These are phyloP conservation scores for Aureobasidium mangrovei DNA, from an alignment of 2,329 filamentous ascomycete genomes.

Conservation along the genomic window DNA sequence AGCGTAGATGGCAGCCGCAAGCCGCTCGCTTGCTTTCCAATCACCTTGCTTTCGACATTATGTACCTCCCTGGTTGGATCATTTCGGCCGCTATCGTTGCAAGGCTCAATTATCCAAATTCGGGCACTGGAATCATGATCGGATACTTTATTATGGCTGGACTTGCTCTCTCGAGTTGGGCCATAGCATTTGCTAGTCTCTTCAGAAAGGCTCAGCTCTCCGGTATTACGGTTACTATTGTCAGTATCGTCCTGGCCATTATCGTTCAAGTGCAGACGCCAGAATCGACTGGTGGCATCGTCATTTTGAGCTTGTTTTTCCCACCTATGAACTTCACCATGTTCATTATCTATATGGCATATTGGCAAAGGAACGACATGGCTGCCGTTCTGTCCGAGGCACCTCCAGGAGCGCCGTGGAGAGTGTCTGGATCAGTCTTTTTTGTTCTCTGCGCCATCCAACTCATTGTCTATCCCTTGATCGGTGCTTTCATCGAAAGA, in stretches of 20 bases:
- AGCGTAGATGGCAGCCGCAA: conserved; percentile 65
- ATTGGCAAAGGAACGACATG: conserved; percentile 57
- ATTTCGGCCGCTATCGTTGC: conserved; percentile 64
- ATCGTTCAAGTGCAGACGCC: conserved; percentile 66
- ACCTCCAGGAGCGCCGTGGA: conserved; percentile 51
- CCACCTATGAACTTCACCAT: conserved; percentile 82
- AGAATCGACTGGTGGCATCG: conserved; percentile 55
- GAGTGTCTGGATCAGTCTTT: conserved; percentile 63
- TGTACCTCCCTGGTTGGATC: conserved; percentile 79
- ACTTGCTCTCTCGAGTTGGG: conserved; percentile 67
- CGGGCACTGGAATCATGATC: conserved; percentile 36
- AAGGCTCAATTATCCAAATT: conserved; percentile 41
- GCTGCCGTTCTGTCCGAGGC: conserved; percentile 52
- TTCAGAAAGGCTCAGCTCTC: conserved; percentile 84
- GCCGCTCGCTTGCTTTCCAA: conserved; percentile 68
- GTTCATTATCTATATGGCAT: conserved; percentile 69
- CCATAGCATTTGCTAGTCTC: conserved; percentile 70
- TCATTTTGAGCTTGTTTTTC: conserved; percentile 66
- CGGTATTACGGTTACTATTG: conserved; percentile 68
- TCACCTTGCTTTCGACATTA: conserved; percentile 67
- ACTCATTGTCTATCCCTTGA: conserved; percentile 64
- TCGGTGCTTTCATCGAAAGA: conserved; percentile 67
- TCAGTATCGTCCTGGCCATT: conserved; percentile 67
- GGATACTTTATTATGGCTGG: conserved; percentile 67
- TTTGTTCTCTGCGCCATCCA: conserved; percentile 73